Evolutionary conservation across 2,329 filamentous ascomycete genomes (phyloP), one percentile per base, ranked within the genome.

Genomic region (Trichothecium roseum): DNA sequence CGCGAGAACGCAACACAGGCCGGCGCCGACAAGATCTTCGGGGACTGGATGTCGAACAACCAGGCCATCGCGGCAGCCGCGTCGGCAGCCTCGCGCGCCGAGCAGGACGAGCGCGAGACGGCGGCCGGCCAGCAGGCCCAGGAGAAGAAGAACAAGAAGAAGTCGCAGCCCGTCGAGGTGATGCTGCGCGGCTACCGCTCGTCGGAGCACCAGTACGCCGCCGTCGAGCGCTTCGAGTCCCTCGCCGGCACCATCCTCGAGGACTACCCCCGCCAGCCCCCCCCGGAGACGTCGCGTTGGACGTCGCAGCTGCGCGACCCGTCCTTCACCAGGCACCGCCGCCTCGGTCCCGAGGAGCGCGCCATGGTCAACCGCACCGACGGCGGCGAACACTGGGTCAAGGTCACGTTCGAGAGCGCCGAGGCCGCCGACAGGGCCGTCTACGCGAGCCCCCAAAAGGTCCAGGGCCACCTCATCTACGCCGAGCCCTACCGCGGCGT

Each of bases 301-400:
- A 82, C 84, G 52, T 73, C 79, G 2, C 76, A 88, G 45, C 73
- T 84, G 41, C 73, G 81, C 42, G 80, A 86, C 47, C 75, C 82
- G 34, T 78, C 82, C 8, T 73, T 81, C 8, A 78, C 81, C 32
- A 74, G 78, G 39, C 70, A 74, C 35, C 64, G 67, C 28, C 72
- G 73, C 8, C 62, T 94, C 35, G 82, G 80, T 2, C 62, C 72
- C 14, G 79, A 81, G 27, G 84, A 93, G 48, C 76, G 87, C 37
- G 68, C 72, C 36, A 82, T 88, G 55, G 84, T 89, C 51, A 86
- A 88, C 58, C 74, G 72, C 41, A 87, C 85, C 42, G 81, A 81
- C 31, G 84, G 86, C 34, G 89, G 89, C 30, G 74, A 83, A 46
- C 84, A 94, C 64, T 96, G 89, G 89, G 86, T 95, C 48, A 87